These are phyloP conservation scores for Hericium rajendrae DNA, from an alignment of 768 basidiomycete genomes.

Conservation along the genomic window DNA sequence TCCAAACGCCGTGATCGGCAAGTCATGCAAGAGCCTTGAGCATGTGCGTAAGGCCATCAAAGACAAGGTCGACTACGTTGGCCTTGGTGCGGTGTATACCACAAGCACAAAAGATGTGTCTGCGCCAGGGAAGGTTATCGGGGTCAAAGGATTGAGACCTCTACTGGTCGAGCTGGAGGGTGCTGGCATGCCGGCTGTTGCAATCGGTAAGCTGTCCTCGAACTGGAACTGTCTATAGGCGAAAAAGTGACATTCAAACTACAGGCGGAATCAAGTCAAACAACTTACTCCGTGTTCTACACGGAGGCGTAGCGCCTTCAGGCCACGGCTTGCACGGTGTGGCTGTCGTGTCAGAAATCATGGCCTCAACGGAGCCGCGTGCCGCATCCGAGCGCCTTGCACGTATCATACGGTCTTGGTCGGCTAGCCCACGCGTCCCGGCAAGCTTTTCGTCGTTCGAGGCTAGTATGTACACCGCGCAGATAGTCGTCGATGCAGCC, in stretches of 20 bases:
- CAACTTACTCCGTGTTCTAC: slow-evolving; percentile 68
- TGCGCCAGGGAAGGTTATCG: slow-evolving; percentile 42
- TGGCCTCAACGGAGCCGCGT: slow-evolving; percentile 50
- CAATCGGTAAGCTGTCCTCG: slow-evolving; percentile 54
- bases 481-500: slow-evolving; percentile 34
- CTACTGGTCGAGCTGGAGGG: slow-evolving; percentile 59
- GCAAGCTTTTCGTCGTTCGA: slow-evolving; percentile 14
- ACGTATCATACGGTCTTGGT: slow-evolving; percentile 36
- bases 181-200: slow-evolving; percentile 61
- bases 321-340: slow-evolving; percentile 65
- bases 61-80: slow-evolving; percentile 74
- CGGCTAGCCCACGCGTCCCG: slow-evolving; percentile 11
- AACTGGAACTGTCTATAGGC: too few relatives aligned
- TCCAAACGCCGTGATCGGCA: slow-evolving; percentile 61
- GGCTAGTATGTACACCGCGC: slow-evolving; percentile 17
- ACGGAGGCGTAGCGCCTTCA: slow-evolving; percentile 54
- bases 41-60: slow-evolving; percentile 55
- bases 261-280: slow-evolving; percentile 78
- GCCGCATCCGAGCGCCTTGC: slow-evolving; percentile 38
- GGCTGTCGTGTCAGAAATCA: slow-evolving; percentile 84
- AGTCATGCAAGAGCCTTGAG: slow-evolving; percentile 61
- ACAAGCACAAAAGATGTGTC: slow-evolving; percentile 74
- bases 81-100: slow-evolving; percentile 76
- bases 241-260: neutral
- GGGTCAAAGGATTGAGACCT: slow-evolving; percentile 61